These are phyloP conservation scores for Nowakowskiella sp. DNA, from an alignment of 192 early-diverging fungal species.

Conservation along the genomic window DNA sequence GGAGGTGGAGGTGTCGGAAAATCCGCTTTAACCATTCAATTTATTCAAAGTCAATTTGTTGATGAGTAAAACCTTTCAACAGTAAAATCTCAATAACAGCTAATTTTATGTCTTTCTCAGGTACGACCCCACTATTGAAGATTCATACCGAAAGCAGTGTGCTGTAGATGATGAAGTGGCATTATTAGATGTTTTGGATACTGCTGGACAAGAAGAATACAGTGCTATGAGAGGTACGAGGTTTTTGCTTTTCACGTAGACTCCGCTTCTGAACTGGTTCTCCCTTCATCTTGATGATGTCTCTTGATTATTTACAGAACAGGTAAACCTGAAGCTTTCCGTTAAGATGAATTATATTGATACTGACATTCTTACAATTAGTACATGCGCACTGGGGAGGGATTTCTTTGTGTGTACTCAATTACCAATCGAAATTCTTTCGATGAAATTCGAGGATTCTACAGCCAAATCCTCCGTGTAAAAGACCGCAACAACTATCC, in stretches of 20 bases:
- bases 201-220: slow-evolving; percentile 76
- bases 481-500: slow-evolving; percentile 79
- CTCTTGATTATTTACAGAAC: neutral
- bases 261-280: no score
- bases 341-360: neutral
- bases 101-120: no score
- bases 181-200: slow-evolving; percentile 74
- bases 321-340: slow-evolving; percentile 30
- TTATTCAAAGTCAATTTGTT: slow-evolving; percentile 76
- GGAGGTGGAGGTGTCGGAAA: slow-evolving; percentile 71
- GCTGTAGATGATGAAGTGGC: slow-evolving; percentile 66
- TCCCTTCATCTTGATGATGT: no score
- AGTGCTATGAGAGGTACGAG: slow-evolving; percentile 13
- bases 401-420: slow-evolving; percentile 71
- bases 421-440: slow-evolving; percentile 74
- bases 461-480: slow-evolving; percentile 76
- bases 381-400: slow-evolving; percentile 79
- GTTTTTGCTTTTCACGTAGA: neutral
- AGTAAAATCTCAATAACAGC: no score
- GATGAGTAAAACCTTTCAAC: no score
- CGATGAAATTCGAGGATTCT: slow-evolving; percentile 71
- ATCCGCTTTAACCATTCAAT: slow-evolving; percentile 76
- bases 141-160: slow-evolving; percentile 78
- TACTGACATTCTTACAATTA: slow-evolving; percentile 41
- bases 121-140: slow-evolving; percentile 87